Evolutionary conservation across 306 rosid species (phyloP), one percentile per base, ranked within the genome.

Genomic region (Prinsepia uniflora): DNA sequence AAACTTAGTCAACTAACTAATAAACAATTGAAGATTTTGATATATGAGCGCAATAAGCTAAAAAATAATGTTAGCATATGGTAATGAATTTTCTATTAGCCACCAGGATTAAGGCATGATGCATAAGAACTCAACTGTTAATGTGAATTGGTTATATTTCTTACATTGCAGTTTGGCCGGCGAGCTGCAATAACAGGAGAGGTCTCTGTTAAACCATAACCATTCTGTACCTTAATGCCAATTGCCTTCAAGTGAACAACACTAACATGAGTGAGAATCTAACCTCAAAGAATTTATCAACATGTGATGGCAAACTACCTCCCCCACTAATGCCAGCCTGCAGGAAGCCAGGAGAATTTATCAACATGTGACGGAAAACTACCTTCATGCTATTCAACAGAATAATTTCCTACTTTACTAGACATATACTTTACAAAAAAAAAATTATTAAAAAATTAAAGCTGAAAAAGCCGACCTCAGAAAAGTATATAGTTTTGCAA

Each of bases 241-340:
- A 94, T 89, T 74, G 96, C 97, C 98, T 94, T 87, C 76, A 79
- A 48, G 79, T 14, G 71, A 73, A 60, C 54, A 55, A 66, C 54
- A 44, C 49, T 24, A 34, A 50, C 50, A 61, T 62, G 61, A 30
- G 19, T 53, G 65, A 72, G 73, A 12, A 70, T 49, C 85, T 74
- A 62, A 94, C 98, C 98, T 94, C 98, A 71, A 90, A 94, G 86
- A 90, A 94, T 2, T 72, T 86, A 66, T 94, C 98, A 0, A 94
- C 82, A 50, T 94, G 90, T 70, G 81, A 65, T 19, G 98, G 85
- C 63, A 94, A 87, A 83, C 90, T 90, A 61, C 96, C 95, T 54
- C 98, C 98, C 73, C 98, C 98, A 68, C 97, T 90, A 77, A 94
- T 4, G 77, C 96, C 96, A 75, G 96, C 98, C 98, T 93, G 88